Base-by-base conservation (phyloP, 2,329 filamentous ascomycete genomes). In the Pseudogymnoascus sp. region DNA sequence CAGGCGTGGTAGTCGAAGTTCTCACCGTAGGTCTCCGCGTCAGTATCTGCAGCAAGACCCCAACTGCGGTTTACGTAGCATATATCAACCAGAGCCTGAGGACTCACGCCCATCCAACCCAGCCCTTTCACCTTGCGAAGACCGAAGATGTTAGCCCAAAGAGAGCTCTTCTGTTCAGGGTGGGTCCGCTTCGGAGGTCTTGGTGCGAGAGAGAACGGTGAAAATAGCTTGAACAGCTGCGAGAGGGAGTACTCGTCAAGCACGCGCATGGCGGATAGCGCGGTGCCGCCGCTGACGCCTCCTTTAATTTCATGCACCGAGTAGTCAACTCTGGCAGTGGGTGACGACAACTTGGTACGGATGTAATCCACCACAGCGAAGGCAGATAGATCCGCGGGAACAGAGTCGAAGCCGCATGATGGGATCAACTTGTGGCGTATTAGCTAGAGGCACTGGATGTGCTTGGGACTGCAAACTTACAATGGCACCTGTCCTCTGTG, bases 181-280 rank as follows among this genome's bases (percentile, higher is more conserved):
- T n/a, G 70, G 65, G 28, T 61, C 64, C 38, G 67, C 74, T 62
- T 65, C 65, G 11, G 50, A 62, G 61, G 66, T 69, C 84, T 69
- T 0, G 85, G 85, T 0, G 84, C 87, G 9, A 83, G 72, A 1
- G 79, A 79, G 67, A 79, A 87, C 9, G 84, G 83, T 22, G 71
- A 69, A 60, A 47, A 25, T 2, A 14, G 20, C 41, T 47, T 47
- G 6, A n/a, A 8, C 5, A 47, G 20, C 6, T 25, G 5, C 4
- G 20, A n/a, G 41, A 81, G 58, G 18, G 74, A 73, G 68, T 79
- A 85, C 41, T 73, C 71, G 20, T 87, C 83, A 61, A 84, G 76
- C 18, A 84, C 65, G 50, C 71, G 80, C 11, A 97, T 72, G 3
- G 85, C 76, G 0, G 90, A 91, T 30, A 82, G 79, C 4, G 91